phyloP scores from a whole-genome alignment of 257 asterid species.

The Solanum raphanifolium region DNA sequence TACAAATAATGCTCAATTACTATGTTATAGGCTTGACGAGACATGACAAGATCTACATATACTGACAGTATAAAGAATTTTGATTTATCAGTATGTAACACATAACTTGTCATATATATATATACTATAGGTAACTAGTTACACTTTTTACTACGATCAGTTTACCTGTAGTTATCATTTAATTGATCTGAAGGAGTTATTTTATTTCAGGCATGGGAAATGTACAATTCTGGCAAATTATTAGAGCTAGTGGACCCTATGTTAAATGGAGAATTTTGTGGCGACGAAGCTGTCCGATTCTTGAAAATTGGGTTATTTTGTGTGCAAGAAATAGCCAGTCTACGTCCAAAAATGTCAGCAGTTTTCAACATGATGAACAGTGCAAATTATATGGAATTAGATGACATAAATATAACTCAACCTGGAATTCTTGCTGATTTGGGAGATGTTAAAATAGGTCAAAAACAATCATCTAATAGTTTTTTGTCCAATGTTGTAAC shows the following conservation, averaged over 20 bases:
- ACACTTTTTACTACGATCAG: background rate
- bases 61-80: background rate
- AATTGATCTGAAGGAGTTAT: background rate
- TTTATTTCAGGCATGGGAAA: conserved; percentile 6
- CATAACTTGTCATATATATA: background rate
- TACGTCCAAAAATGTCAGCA: background rate
- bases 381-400: background rate
- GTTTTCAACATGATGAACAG: background rate
- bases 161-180: background rate
- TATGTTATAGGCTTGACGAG: background rate
- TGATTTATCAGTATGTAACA: background rate
- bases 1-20: background rate
- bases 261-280: background rate
- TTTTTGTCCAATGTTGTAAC: background rate
- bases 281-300: background rate
- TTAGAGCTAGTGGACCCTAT: background rate
- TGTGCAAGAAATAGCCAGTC: background rate
- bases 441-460: background rate
- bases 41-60: background rate
- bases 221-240: background rate
- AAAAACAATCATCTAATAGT: background rate
- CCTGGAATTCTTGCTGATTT: conserved; percentile 7
- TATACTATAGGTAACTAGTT: background rate
- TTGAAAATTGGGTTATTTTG: conserved; percentile 1
- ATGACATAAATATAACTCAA: background rate